Conservation (phyloP, 208 protist species). For the Trypanosoma avium region DNA sequence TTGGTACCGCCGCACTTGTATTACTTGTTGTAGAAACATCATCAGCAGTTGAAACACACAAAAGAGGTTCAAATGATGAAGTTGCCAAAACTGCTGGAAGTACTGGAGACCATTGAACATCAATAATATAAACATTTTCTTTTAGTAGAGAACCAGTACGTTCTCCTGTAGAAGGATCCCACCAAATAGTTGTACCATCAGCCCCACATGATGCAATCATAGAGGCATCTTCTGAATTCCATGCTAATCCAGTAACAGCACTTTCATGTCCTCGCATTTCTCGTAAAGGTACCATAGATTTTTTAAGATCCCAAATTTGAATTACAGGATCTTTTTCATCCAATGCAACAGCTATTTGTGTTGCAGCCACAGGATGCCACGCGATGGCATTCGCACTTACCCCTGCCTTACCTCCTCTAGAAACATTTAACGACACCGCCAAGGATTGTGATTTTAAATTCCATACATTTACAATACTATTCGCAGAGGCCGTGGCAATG, state of each 20-base stretch:
- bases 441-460: constrained; percentile 91
- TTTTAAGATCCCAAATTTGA: constrained; percentile 97
- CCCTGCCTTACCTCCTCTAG: constrained; percentile 49
- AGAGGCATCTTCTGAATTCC: constrained; percentile 88
- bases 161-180: constrained; percentile 90
- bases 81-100: constrained; percentile 89
- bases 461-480: constrained; percentile 93
- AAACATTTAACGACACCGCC: constrained; percentile 88
- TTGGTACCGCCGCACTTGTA: constrained; percentile 29
- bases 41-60: constrained; percentile 75
- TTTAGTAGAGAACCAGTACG: constrained; percentile 60
- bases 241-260: constrained; percentile 93
- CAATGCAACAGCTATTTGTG: constrained; percentile 91
- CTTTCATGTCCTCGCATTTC: constrained; percentile 80
- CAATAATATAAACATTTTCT: constrained; percentile 89
- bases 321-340: constrained; percentile 93
- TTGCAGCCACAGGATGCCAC: constrained; percentile 94
- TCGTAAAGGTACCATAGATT: constrained; percentile 82
- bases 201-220: constrained; percentile 93
- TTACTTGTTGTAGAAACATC: constrained; percentile 11
- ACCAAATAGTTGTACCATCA: constrained; percentile 94
- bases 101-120: constrained; percentile 94
- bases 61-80: constrained; percentile 79
- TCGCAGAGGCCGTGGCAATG: constrained; percentile 89
- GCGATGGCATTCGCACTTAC: constrained; percentile 78